Base-by-base conservation (phyloP, 2,329 filamentous ascomycete genomes). In the Calonectria pteridis region DNA sequence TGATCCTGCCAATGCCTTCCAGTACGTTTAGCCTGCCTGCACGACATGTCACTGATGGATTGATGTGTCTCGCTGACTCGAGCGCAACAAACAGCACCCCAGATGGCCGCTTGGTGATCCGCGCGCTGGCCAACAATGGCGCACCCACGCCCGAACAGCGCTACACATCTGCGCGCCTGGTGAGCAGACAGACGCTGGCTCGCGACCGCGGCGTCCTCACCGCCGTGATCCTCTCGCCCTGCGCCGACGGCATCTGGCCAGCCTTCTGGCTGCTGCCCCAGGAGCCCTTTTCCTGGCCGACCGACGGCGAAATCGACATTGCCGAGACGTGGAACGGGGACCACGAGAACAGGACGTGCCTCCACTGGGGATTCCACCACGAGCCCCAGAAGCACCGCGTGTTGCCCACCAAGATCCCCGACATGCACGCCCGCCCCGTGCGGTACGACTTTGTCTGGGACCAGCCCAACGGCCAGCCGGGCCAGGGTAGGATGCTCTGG, bases 301-400 rank as follows among this genome's bases (percentile, higher is more conserved):
- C 83, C 0, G 90, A 92, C 73, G 90, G 90, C 69, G 90, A 92
- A 79, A 84, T 92, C 16, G 90, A 92, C 80, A 90, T 92, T 59
- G 88, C 90, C 50, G 90, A 92, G 82, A 88, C 85, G n/a, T 92
- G 90, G 90, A 91, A 92, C 75, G 90, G 87, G 23, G 88, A 91
- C 73, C 79, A 81, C 40, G 84, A 88, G 62, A 92, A 92, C 78
- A 87, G 89, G 69, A 86, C 86, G 0, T 92, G 90, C 77, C 83
- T 92, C 63, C 90, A 92, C 77, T 92, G 90, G 90, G 90, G 90
- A 4, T 83, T 88, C 83, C 77, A 89, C 84, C 72, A 90, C 71
- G 90, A 92, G 77, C 85, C 85, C 68, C 82, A 89, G 73, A 92
- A 91, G 82, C 90, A 92, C 73, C 86, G 89, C 9, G 89, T 91